Conservation (phyloP, 139 green algal species). For the Chlorella sp. region DNA sequence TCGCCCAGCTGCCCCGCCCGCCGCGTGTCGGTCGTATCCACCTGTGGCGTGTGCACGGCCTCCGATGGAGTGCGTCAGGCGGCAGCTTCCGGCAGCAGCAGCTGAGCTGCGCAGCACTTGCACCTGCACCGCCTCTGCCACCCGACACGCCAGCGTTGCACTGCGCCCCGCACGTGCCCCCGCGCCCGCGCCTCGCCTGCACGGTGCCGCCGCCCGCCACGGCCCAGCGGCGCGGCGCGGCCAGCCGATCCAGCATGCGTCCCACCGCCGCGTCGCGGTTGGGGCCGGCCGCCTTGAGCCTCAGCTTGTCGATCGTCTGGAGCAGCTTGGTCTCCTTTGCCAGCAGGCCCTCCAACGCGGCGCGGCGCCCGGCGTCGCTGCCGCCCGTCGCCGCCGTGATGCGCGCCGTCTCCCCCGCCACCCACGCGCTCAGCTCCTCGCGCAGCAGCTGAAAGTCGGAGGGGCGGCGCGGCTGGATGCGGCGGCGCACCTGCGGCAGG, state of each 20-base stretch:
- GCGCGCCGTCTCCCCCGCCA: not conserved
- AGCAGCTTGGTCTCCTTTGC: conserved; percentile 82
- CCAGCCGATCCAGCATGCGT: conserved; percentile 54
- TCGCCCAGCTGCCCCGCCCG: conserved; percentile 77
- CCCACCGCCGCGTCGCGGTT: conserved; percentile 58
- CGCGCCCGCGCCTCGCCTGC: not conserved
- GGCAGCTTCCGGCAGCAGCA: too few relatives aligned
- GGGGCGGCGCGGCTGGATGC: conserved; percentile 72
- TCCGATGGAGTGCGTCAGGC: too few relatives aligned
- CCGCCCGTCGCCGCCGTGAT: not conserved
- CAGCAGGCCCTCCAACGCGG: not conserved
- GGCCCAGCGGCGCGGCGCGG: conserved; percentile 67
- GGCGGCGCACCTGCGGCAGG: conserved; percentile 22
- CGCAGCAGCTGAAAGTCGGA: conserved; percentile 85
- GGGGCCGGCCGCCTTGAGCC: conserved; percentile 39
- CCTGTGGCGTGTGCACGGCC: not conserved
- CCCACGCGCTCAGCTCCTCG: conserved; percentile 23
- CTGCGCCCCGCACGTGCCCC: not conserved
- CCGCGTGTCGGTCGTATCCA: not conserved
- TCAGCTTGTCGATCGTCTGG: conserved; percentile 63
- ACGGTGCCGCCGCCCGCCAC: conserved; percentile 46
- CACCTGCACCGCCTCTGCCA: too few relatives aligned
- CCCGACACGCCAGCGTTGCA: not conserved
- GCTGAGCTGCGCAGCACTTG: too few relatives aligned
- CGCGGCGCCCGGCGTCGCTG: not conserved